Conservation (phyloP, 495 filamentous ascomycete genomes). For the Podospora pseudopauciseta region DNA sequence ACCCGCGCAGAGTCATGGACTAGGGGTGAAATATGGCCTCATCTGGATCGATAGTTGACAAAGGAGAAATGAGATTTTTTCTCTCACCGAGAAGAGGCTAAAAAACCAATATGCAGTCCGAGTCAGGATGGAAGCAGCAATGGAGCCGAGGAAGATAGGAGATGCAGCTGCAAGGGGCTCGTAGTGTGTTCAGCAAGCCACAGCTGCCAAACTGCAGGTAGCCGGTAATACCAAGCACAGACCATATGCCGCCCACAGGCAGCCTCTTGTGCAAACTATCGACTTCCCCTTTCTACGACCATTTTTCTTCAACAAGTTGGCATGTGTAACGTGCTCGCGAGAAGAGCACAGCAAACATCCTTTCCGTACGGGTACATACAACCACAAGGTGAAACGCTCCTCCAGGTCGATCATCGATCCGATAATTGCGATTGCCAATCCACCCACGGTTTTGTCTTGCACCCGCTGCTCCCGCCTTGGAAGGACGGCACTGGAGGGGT, state of each 20-base stretch:
- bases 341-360: not conserved
- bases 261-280: not conserved
- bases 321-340: not conserved
- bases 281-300: not conserved
- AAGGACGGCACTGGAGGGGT: not conserved
- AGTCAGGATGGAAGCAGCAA: not conserved
- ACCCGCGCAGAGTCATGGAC: not conserved
- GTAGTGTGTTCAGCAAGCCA: not conserved
- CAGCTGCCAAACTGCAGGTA: not conserved
- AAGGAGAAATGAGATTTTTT: not conserved
- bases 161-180: not conserved
- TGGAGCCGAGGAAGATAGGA: not conserved
- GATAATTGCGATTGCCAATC: slow-evolving; percentile 1
- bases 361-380: not conserved
- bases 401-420: not conserved
- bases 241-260: not conserved
- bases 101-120: not conserved
- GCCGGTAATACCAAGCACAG: not conserved
- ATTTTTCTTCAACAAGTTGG: not conserved
- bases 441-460: not conserved
- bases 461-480: slow-evolving; percentile 2
- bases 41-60: not conserved
- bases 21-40: not conserved
- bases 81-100: not conserved
- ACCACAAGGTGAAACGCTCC: not conserved